phyloP scores from a whole-genome alignment of 345 rosid species.

The Xanthoceras sorbifolium region DNA sequence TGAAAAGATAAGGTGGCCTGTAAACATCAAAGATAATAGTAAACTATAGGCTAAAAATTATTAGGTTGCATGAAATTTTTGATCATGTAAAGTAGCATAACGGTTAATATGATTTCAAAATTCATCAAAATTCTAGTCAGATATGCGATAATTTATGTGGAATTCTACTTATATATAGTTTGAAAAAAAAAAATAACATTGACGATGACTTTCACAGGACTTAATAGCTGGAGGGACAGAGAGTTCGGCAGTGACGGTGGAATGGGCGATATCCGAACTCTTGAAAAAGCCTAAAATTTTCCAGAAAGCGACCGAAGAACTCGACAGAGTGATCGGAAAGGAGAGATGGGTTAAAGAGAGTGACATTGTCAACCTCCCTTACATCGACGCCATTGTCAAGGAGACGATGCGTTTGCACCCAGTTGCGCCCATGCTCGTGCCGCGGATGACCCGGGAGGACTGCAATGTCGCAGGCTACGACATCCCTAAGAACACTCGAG shows the following conservation, averaged over 20 bases:
- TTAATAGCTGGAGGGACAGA: constrained; percentile 65
- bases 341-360: constrained; percentile 59
- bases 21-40: too few species aligned
- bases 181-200: too few species aligned
- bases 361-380: constrained; percentile 53
- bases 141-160: too few species aligned
- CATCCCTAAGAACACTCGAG: constrained; percentile 46
- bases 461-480: constrained; percentile 44
- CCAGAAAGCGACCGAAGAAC: constrained; percentile 54
- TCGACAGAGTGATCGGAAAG: constrained; percentile 55
- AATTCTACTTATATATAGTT: too few species aligned
- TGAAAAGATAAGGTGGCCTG: too few species aligned
- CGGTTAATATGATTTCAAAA: background rate
- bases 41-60: too few species aligned
- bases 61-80: too few species aligned
- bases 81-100: background rate
- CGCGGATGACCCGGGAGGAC: constrained; percentile 43
- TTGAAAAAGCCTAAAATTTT: constrained; percentile 51
- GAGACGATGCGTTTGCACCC: constrained; percentile 76
- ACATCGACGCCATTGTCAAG: constrained; percentile 44
- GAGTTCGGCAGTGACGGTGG: constrained; percentile 61
- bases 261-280: constrained; percentile 63
- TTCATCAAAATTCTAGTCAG: too few species aligned
- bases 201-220: constrained; percentile 48
- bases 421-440: constrained; percentile 60